phyloP scores from a whole-genome alignment of 371 early-diverging fungal genomes.

The Mortierella sp. region DNA sequence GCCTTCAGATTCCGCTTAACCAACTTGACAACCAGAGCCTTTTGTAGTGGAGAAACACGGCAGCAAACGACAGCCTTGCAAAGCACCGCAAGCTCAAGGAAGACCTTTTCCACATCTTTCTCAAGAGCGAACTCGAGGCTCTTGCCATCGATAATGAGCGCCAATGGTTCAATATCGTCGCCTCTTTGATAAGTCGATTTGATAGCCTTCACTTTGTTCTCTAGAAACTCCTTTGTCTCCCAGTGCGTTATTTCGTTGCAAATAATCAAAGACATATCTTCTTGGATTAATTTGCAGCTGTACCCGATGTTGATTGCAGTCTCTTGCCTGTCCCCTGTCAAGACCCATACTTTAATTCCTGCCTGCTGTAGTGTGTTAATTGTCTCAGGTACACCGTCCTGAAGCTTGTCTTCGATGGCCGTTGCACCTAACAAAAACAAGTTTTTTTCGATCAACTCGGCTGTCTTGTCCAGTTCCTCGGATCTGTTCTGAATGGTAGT shows the following conservation, averaged over 20 bases:
- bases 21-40: slow-evolving; percentile 92
- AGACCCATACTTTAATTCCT: slow-evolving; percentile 97
- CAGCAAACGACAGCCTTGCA: slow-evolving; percentile 94
- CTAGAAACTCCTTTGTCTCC: slow-evolving; percentile 84
- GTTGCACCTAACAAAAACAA: slow-evolving; percentile 95
- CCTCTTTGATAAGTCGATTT: slow-evolving; percentile 67
- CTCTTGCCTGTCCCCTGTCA: slow-evolving; percentile 95
- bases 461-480: slow-evolving; percentile 90
- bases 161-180: slow-evolving; percentile 74
- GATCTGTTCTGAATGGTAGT: slow-evolving; percentile 91
- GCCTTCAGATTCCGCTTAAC: slow-evolving; percentile 84
- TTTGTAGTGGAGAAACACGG: slow-evolving; percentile 95
- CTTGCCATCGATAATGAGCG: slow-evolving; percentile 81
- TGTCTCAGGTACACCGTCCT: slow-evolving; percentile 98
- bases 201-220: slow-evolving; percentile 79
- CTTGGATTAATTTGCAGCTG: slow-evolving; percentile 88
- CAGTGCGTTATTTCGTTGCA: slow-evolving; percentile 84
- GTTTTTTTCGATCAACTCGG: slow-evolving; percentile 95
- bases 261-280: slow-evolving; percentile 86
- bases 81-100: slow-evolving; percentile 82
- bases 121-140: slow-evolving; percentile 78
- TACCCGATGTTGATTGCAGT: slow-evolving; percentile 95
- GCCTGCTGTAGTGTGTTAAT: slow-evolving; percentile 95
- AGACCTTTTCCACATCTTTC: slow-evolving; percentile 76
- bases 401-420: slow-evolving; percentile 99